A percentile compares a stretch with the other conserved stretches of the same genome.
These are phyloP conservation scores for Stentor roeselii DNA, from an alignment of 73 alveolate species.

Conservation along the genomic window DNA sequence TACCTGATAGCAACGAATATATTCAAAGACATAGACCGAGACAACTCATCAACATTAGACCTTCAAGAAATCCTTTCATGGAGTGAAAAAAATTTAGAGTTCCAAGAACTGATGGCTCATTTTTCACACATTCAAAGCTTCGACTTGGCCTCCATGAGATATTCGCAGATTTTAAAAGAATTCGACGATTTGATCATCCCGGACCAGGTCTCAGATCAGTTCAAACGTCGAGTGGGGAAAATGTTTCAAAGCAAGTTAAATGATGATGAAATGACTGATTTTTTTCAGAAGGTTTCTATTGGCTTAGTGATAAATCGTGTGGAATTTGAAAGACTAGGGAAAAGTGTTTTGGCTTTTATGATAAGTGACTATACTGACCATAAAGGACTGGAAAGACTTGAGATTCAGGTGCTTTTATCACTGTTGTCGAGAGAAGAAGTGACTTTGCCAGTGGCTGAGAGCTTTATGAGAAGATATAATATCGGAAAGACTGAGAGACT, in stretches of 20 bases:
- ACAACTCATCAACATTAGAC: background rate
- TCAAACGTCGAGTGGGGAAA: too few species aligned
- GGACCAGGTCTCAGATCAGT: background rate
- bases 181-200: background rate
- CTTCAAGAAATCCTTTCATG: background rate
- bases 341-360: background rate
- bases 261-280: background rate
- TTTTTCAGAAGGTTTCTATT: background rate
- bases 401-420: background rate
- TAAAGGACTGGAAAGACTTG: background rate
- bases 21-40: background rate
- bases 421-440: background rate
- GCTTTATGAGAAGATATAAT: background rate
- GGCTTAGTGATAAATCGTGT: background rate
- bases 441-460: background rate
- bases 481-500: background rate
- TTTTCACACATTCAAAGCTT: background rate
- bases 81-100: slow-evolving; percentile 17
- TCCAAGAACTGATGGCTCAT: slow-evolving; percentile 25
- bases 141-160: background rate
- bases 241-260: too few species aligned
- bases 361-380: background rate
- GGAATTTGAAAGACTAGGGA: background rate
- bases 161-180: background rate
- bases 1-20: background rate